phyloP scores from a whole-genome alignment of 768 basidiomycete species.

The Agaricus blazei region DNA sequence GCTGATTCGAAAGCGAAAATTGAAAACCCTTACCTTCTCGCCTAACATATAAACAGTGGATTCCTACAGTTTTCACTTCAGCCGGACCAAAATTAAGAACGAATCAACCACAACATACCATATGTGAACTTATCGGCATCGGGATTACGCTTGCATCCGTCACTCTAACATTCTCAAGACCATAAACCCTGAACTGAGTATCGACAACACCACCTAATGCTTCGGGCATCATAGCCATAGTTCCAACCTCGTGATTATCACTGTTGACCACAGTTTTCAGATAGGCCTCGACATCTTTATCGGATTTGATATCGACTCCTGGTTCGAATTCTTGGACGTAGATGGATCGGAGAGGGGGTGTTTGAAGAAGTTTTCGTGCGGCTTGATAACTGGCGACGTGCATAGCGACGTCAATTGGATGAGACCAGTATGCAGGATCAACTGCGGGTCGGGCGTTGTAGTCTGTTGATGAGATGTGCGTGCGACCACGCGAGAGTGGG shows the following conservation, averaged over 20 bases:
- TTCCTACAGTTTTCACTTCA: constrained; percentile 3
- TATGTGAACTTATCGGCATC: constrained; percentile 26
- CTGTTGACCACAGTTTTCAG: constrained; percentile 21
- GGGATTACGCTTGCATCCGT: constrained; percentile 30
- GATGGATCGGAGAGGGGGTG: constrained; percentile 24
- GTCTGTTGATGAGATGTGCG: constrained; percentile 39
- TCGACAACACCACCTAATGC: constrained; percentile 34
- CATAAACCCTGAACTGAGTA: constrained; percentile 29
- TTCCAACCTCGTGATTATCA: constrained; percentile 30
- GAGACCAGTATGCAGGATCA: constrained; percentile 42
- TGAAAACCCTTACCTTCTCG: constrained; percentile 17
- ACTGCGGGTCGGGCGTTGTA: constrained; percentile 38
- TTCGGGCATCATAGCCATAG: constrained; percentile 35
- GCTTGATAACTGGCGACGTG: constrained; percentile 28
- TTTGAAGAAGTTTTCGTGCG: constrained; percentile 21
- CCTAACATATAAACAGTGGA: constrained; percentile 26
- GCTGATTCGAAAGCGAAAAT: background rate
- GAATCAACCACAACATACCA: constrained; percentile 16
- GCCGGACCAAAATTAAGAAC: constrained; percentile 1
- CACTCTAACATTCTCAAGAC: constrained; percentile 28
- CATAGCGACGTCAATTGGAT: constrained; percentile 25
- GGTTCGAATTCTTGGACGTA: constrained; percentile 27
- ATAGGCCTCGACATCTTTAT: constrained; percentile 20
- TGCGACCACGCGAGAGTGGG: constrained; percentile 40
- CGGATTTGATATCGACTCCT: constrained; percentile 14